phyloP scores from a whole-genome alignment of 192 early-diverging fungal species.

The Gigaspora rosea region DNA sequence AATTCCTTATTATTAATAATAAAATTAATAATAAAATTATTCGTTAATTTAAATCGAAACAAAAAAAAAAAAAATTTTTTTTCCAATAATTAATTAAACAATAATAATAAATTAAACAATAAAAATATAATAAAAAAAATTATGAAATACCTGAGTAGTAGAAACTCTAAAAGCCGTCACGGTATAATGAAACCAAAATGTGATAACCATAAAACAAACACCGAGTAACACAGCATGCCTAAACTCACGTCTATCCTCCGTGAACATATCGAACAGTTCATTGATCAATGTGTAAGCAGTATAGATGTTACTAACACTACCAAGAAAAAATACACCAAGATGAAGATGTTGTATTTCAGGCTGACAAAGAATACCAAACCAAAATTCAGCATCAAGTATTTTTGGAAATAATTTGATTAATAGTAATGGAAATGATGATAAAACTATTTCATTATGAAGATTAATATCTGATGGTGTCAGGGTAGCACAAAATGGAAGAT shows the following conservation, averaged over 20 bases:
- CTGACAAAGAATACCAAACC: constrained; percentile 49
- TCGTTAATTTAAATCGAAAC: not conserved
- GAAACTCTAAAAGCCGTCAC: constrained; percentile 51
- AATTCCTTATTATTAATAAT: constrained; percentile 44
- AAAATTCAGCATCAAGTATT: constrained; percentile 25
- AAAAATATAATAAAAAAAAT: not conserved
- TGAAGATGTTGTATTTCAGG: constrained; percentile 50
- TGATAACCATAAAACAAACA: constrained; percentile 44
- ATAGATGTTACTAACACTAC: constrained; percentile 53
- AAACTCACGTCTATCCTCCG: constrained; percentile 36
- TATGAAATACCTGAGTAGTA: constrained; percentile 32
- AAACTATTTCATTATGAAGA: constrained; percentile 33
- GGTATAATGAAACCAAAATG: constrained; percentile 62
- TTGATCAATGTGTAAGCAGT: constrained; percentile 54
- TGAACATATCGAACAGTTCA: constrained; percentile 57
- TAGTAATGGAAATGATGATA: constrained; percentile 20
- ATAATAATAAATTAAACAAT: too few species aligned
- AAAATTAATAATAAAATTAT: not conserved
- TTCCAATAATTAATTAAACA: too few species aligned
- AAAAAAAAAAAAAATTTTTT: not conserved
- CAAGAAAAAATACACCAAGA: constrained; percentile 60
- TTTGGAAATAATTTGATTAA: not conserved
- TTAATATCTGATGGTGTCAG: constrained; percentile 24
- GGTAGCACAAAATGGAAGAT: not conserved
- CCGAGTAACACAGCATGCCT: constrained; percentile 48